Percentiles rank a stretch among this genome's conserved stretches.
Conservation (phyloP, 139 green algal genomes). For the Chlamydomonas sphaeroides region DNA sequence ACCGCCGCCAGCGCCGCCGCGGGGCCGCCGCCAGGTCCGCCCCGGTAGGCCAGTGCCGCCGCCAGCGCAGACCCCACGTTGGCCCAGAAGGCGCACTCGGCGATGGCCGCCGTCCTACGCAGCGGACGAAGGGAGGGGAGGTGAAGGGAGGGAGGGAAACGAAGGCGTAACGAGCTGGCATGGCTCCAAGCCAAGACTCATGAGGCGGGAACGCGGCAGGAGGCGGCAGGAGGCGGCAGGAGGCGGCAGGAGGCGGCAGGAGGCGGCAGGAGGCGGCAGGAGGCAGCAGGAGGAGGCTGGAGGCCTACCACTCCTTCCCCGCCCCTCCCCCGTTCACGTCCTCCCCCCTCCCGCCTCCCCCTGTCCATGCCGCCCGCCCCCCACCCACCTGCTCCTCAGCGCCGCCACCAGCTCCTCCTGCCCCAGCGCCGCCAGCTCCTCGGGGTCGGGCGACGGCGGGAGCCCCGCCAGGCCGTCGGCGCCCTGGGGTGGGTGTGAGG, state of each 20-base stretch:
- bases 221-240: too few species aligned
- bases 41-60: not conserved
- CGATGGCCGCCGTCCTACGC: conserved; percentile 66
- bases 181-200: too few species aligned
- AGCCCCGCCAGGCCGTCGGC: not conserved
- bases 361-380: not conserved
- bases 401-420: conserved; percentile 19
- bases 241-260: too few species aligned
- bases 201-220: too few species aligned
- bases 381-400: conserved; percentile 21
- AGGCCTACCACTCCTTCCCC: too few species aligned
- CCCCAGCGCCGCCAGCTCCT: conserved; percentile 33
- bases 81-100: conserved; percentile 85
- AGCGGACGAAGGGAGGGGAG: too few species aligned
- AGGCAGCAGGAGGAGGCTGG: too few species aligned
- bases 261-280: too few species aligned
- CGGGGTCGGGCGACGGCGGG: not conserved
- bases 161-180: too few species aligned
- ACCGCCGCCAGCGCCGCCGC: not conserved
- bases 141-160: not conserved
- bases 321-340: too few species aligned
- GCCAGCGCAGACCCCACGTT: conserved; percentile 46
- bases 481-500: not conserved
- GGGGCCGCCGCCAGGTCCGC: not conserved
- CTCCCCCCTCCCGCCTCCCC: too few species aligned